These are phyloP conservation scores for Aspergillus pseudoterreus DNA, from an alignment of 2,329 filamentous ascomycete genomes.

Conservation along the genomic window DNA sequence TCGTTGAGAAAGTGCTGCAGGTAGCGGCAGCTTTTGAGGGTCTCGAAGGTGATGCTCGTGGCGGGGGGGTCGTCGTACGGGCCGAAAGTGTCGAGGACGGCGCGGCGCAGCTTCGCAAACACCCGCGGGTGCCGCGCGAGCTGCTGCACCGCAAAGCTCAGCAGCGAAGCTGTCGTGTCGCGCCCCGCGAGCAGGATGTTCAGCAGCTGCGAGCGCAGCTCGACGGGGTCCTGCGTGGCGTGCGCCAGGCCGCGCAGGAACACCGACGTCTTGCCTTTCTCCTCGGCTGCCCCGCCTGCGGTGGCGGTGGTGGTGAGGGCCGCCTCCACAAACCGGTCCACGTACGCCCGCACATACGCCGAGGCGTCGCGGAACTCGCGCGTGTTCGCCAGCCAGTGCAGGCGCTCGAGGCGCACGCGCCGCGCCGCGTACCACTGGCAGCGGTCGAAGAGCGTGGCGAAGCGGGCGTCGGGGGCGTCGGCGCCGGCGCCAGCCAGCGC, in stretches of 20 bases:
- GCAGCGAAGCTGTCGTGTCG: slow-evolving; percentile 50
- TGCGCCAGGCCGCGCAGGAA: slow-evolving; percentile 49
- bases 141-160: slow-evolving; percentile 36
- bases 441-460: slow-evolving; percentile 35
- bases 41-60: slow-evolving; percentile 36
- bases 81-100: slow-evolving; percentile 17
- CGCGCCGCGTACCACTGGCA: slow-evolving; percentile 27
- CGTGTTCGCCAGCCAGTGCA: slow-evolving; percentile 20
- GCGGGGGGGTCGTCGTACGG: slow-evolving; percentile 9
- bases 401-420: slow-evolving; percentile 18
- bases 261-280: slow-evolving; percentile 37
- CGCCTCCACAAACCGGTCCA: slow-evolving; percentile 19
- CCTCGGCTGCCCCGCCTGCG: slow-evolving; percentile 8
- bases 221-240: slow-evolving; percentile 45
- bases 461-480: slow-evolving; percentile 39
- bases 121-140: slow-evolving; percentile 17
- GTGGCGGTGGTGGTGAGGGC: no score
- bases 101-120: slow-evolving; percentile 14
- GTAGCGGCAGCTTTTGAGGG: slow-evolving; percentile 40
- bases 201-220: slow-evolving; percentile 48
- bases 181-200: slow-evolving; percentile 52
- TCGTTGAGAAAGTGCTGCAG: slow-evolving; percentile 38
- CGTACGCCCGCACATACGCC: slow-evolving; percentile 16
- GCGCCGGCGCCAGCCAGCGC: slow-evolving; percentile 23
- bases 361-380: slow-evolving; percentile 13